Evolutionary conservation across 2,329 filamentous ascomycete genomes (phyloP).

Genomic region (Ophiostoma sp.): DNA sequence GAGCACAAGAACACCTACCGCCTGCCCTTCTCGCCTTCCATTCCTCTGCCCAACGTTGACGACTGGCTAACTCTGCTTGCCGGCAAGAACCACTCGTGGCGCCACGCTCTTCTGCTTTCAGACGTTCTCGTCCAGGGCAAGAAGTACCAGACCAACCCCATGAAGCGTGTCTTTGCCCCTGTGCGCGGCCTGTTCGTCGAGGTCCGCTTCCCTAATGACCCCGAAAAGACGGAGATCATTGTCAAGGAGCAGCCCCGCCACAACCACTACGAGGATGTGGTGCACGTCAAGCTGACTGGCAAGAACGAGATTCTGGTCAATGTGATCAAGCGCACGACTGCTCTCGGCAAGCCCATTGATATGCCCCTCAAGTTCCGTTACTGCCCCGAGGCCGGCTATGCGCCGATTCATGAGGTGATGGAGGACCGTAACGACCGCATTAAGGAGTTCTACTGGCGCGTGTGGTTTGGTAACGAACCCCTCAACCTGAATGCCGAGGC

Average conservation of each 20-base stretch:
- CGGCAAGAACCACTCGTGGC: conserved; percentile 81
- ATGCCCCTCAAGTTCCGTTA: conserved; percentile 87
- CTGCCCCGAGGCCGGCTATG: conserved; percentile 90
- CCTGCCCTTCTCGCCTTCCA: conserved; percentile 67
- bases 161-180: conserved; percentile 85
- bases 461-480: conserved; percentile 88
- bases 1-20: conserved; percentile 76
- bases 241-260: conserved; percentile 83
- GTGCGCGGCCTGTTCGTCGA: conserved; percentile 84
- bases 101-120: conserved; percentile 87
- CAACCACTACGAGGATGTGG: conserved; percentile 80
- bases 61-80: conserved; percentile 86
- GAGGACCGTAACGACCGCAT: conserved; percentile 91
- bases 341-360: conserved; percentile 73
- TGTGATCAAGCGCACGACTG: conserved; percentile 89
- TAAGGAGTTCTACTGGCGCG: conserved; percentile 98
- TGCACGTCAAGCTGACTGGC: conserved; percentile 72
- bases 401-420: conserved; percentile 98
- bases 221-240: conserved; percentile 74
- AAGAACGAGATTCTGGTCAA: conserved; percentile 79
- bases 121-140: conserved; percentile 93
- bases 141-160: conserved; percentile 95
- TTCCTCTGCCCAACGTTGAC: conserved; percentile 70
- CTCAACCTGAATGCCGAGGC: conserved; percentile 80
- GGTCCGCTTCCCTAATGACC: conserved; percentile 74